Evolutionary conservation across 768 basidiomycete species (phyloP), one percentile per base, ranked within the genome.

Genomic region (Bullera alba): DNA sequence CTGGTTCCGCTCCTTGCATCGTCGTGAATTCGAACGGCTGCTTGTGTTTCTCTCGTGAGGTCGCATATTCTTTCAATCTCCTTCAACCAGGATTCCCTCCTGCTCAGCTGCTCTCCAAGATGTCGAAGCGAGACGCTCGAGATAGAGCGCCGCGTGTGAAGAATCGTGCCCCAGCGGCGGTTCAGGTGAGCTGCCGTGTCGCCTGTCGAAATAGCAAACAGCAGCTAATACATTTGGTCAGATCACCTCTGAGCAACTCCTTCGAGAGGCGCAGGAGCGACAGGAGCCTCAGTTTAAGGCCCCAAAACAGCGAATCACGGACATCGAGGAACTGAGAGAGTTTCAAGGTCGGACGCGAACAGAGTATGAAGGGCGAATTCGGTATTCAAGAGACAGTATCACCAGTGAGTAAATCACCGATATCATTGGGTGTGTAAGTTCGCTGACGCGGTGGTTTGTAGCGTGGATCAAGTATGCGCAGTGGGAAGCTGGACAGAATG

Each of bases 201-300:
- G 14, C 43, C 15, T 19, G 1, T 7, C 28, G 21, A 5, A 35
- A 30, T 12, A 8, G 17, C n/a, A 48, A 25, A 35, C 25, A 39
- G 19, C 36, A 46, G 36, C 26, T 49, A 30, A 25, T 32, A 10
- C 17, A 21, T 29, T 23, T 38, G 22, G 30, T 23, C 21, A 96
- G 89, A 92, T 97, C 75, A 97, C 95, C 51, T 89, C 95, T 14
- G 95, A 97, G 75, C 95, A 99, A 75, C 83, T 99, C 36, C 78
- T 99, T 8, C 85, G 95, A 63, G 95, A 99, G 77, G 95, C 95
- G 42, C 90, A 96, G 84, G 95, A 97, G 61, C 80, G 93, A 48
- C 92, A 97, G 77, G 95, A 97, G 71, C 80, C 86, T 26, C 80
- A 85, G 12, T 87, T 90, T 69, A 83, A 84, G 43, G 91, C 92